Conservation (phyloP, 176 grass and related monocot species). For the Cocos nucifera region DNA sequence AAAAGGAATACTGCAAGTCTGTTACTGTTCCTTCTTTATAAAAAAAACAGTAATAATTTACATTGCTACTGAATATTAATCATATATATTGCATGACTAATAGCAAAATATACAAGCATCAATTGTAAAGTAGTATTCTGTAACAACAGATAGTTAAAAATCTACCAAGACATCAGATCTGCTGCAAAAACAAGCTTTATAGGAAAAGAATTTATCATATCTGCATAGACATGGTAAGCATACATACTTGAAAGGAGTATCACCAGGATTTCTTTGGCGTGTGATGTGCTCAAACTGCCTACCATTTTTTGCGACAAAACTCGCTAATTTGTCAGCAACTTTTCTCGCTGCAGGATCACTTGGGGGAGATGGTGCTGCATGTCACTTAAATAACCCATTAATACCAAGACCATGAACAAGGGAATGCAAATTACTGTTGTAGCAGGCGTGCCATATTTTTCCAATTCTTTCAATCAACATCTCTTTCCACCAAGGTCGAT, state of each 20-base stretch:
- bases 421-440: conserved; percentile 65
- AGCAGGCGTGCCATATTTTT: conserved; percentile 54
- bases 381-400: conserved; percentile 97
- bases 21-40: too few relatives aligned
- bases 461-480: conserved; percentile 69
- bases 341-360: conserved; percentile 87
- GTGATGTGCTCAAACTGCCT: conserved; percentile 90
- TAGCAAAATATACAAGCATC: too few relatives aligned
- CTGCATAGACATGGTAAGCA: not conserved
- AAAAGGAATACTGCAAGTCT: too few relatives aligned
- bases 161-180: too few relatives aligned
- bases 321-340: conserved; percentile 87
- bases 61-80: too few relatives aligned
- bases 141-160: too few relatives aligned
- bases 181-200: too few relatives aligned
- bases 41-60: too few relatives aligned
- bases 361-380: conserved; percentile 82
- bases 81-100: too few relatives aligned
- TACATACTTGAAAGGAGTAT: conserved; percentile 91
- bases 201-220: too few relatives aligned
- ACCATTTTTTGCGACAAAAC: conserved; percentile 94
- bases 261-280: conserved; percentile 80
- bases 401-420: conserved; percentile 54
- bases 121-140: too few relatives aligned
- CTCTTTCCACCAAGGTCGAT: conserved; percentile 44